Evolutionary conservation across 768 basidiomycete genomes (phyloP), one percentile per base, ranked within the genome.

Genomic region (Lentinus tigrinus): DNA sequence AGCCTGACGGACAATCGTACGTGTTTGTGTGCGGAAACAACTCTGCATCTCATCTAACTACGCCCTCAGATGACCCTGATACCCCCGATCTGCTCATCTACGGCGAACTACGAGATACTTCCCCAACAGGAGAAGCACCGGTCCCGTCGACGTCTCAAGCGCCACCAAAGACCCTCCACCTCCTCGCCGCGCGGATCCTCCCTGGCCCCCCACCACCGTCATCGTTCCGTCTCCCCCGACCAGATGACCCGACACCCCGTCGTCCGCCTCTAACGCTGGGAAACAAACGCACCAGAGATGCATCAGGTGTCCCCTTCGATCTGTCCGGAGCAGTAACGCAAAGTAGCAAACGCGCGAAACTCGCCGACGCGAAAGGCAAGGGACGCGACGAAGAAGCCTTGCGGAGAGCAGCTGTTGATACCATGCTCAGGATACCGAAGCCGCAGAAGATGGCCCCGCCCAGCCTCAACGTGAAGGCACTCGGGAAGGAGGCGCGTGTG

Each of bases 191-290:
- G 0, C 82, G 85, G 39, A 78, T 89, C 58, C 75, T 78, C 9
- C 67, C 80, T 64, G 66, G 70, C 16, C 74, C 78, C 46, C 76
- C 74, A 1, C 65, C 65, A 6, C 61, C 69, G 34, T 65, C 70
- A 16, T 69, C 77, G 10, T 52, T 59, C 26, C 75, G 81, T 6
- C 67, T 75, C 0, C 87, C 86, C 4, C 77, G 90, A 36, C 90
- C 90, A 0, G 90, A 92, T 60, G 90, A 92, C 59, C 90, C 89
- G 0, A 89, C 85, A 5, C 90, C 90, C 8, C 87, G 90, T 17
- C 76, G 79, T 27, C 88, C 89, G 0, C 87, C 88, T 3, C 60
- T 64, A 7, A 47, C 44, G 61, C 74, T 61, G 37, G 24, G 56
- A 51, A 10, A 51, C 48, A 69, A 70, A 44, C 64, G 67, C 44